Conservation (phyloP, 371 early-diverging fungal genomes). For the Thermomucor indicae-seudaticae region DNA sequence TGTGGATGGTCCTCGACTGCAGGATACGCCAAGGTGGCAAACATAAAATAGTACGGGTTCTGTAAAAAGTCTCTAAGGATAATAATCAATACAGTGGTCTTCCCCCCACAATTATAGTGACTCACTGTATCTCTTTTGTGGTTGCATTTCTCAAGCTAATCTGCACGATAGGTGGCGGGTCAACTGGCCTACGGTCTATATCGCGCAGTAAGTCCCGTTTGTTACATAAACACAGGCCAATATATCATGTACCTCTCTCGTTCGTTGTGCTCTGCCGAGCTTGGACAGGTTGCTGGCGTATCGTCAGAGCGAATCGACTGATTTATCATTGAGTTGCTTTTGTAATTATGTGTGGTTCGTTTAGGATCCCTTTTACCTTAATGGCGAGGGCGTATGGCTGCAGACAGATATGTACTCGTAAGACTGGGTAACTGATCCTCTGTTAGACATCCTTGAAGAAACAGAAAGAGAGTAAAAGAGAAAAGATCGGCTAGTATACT, state of each 20-base stretch:
- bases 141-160: slow-evolving; percentile 11
- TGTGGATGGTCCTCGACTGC: slow-evolving; percentile 22
- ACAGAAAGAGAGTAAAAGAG: neutral
- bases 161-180: slow-evolving; percentile 20
- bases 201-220: neutral
- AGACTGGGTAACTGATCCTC: too few species aligned
- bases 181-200: slow-evolving; percentile 17
- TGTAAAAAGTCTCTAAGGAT: slow-evolving; percentile 71
- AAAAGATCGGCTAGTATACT: neutral
- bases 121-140: slow-evolving; percentile 11
- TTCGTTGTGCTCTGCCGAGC: slow-evolving; percentile 15
- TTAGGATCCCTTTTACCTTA: too few species aligned
- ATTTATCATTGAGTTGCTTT: too few species aligned
- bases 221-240: neutral
- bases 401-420: too few species aligned
- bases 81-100: too few species aligned
- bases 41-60: slow-evolving; percentile 40
- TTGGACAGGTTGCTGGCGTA: slow-evolving; percentile 21
- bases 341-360: too few species aligned
- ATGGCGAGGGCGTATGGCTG: too few species aligned
- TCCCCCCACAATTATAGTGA: too few species aligned
- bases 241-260: slow-evolving; percentile 9
- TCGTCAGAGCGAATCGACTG: slow-evolving; percentile 9
- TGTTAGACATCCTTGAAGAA: too few species aligned
- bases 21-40: slow-evolving; percentile 34